phyloP scores from a whole-genome alignment of 331 rosid genomes.

The Pyracantha coccinea region DNA sequence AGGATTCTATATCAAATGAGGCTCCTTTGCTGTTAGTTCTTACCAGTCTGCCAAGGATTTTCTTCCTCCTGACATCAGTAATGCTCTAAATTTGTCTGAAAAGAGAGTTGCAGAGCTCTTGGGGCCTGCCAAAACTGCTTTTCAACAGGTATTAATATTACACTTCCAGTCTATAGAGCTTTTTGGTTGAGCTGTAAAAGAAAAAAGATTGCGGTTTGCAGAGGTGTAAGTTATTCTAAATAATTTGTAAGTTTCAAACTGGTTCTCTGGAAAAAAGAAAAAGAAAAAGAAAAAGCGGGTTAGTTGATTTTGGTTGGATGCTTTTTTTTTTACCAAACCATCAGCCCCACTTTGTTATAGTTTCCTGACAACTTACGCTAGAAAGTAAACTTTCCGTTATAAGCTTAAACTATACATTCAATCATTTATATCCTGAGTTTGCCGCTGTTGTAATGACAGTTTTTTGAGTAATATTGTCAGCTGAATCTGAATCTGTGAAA shows the following conservation, averaged over 20 bases:
- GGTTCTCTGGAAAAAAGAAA: background rate
- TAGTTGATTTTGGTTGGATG: background rate
- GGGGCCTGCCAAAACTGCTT: constrained; percentile 49
- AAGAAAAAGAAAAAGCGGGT: background rate
- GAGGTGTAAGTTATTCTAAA: background rate
- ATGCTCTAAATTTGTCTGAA: constrained; percentile 54
- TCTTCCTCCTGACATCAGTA: constrained; percentile 61
- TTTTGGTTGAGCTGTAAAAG: background rate
- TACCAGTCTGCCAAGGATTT: constrained; percentile 68
- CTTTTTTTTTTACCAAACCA: background rate
- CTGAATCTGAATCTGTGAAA: constrained; percentile 7
- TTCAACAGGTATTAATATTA: constrained; percentile 46
- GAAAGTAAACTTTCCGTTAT: background rate
- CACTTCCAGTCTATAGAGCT: background rate
- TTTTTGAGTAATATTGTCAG: constrained; percentile 1
- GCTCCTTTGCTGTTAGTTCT: constrained; percentile 47
- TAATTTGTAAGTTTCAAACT: background rate
- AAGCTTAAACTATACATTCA: background rate
- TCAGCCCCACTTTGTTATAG: background rate
- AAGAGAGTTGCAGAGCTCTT: constrained; percentile 45
- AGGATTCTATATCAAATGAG: constrained; percentile 56
- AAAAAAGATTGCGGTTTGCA: background rate
- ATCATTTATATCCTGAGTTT: constrained; percentile 3
- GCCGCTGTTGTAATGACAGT: background rate
- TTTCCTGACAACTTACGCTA: background rate